These are phyloP conservation scores for Angophora floribunda DNA, from an alignment of 345 rosid genomes.

Conservation along the genomic window DNA sequence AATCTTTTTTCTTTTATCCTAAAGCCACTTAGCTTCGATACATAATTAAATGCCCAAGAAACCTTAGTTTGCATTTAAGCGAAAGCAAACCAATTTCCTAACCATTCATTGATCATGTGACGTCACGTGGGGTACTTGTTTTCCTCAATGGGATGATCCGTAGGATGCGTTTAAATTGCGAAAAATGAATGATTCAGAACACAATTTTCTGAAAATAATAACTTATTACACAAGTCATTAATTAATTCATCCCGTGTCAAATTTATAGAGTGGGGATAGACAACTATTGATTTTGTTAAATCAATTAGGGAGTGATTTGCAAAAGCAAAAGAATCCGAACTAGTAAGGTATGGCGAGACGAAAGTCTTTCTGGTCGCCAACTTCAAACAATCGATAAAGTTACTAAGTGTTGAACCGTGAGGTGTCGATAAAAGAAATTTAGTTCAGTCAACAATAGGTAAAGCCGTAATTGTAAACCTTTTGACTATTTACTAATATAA, in stretches of 20 bases:
- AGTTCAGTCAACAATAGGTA: no score
- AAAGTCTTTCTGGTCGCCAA: not conserved
- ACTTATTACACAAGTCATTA: not conserved
- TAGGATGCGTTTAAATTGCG: not conserved
- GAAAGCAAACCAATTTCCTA: not conserved
- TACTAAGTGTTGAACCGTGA: not conserved
- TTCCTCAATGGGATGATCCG: no score
- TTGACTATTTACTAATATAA: no score
- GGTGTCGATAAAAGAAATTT: not conserved
- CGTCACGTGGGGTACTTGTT: not conserved
- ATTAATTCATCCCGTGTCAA: not conserved
- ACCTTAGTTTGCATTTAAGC: not conserved
- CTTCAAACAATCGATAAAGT: not conserved
- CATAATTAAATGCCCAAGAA: not conserved
- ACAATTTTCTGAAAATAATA: not conserved
- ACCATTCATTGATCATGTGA: not conserved
- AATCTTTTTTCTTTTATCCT: not conserved
- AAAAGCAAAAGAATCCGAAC: not conserved
- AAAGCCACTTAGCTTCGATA: not conserved
- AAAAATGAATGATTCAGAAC: not conserved
- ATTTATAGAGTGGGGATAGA: not conserved
- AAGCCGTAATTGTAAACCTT: no score
- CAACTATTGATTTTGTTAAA: not conserved
- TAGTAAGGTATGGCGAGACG: not conserved
- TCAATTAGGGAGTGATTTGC: not conserved